These are phyloP conservation scores for Metschnikowia cerradonensis DNA, from an alignment of 805 yeast species.

Conservation along the genomic window DNA sequence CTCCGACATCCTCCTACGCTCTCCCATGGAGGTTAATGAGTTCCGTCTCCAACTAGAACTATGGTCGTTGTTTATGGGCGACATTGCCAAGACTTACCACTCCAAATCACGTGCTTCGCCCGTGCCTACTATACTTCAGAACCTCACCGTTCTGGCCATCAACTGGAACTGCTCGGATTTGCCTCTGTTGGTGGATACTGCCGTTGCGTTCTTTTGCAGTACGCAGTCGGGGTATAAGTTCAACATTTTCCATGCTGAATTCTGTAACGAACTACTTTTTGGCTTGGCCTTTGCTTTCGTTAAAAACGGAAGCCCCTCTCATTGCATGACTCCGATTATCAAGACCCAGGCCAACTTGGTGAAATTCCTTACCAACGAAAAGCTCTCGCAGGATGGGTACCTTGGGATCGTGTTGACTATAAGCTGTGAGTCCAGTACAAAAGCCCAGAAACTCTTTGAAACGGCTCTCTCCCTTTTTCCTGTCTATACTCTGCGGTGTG, in stretches of 20 bases:
- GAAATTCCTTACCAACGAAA: conserved; percentile 16
- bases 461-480: conserved; percentile 25
- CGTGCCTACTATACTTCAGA: conserved; percentile 21
- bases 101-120: conserved; percentile 16
- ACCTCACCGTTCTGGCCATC: conserved; percentile 23
- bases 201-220: conserved; percentile 17
- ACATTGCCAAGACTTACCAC: conserved; percentile 22
- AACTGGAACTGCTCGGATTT: conserved; percentile 18
- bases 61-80: conserved; percentile 27
- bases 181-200: conserved; percentile 8
- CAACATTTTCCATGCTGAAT: conserved; percentile 12
- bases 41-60: conserved; percentile 33
- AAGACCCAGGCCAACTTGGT: conserved; percentile 30
- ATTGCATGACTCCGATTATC: conserved; percentile 14
- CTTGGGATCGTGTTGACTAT: conserved; percentile 37
- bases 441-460: conserved; percentile 25
- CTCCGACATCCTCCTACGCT: conserved; percentile 35
- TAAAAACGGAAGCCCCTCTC: conserved; percentile 5
- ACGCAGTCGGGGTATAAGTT: conserved; percentile 20
- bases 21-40: conserved; percentile 32
- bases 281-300: conserved; percentile 22
- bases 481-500: conserved; percentile 22
- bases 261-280: conserved; percentile 19
- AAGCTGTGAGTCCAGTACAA: conserved; percentile 19
- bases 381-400: conserved; percentile 27